Evolutionary conservation across 345 rosid genomes (phyloP).

Genomic region (Litchi chinensis): DNA sequence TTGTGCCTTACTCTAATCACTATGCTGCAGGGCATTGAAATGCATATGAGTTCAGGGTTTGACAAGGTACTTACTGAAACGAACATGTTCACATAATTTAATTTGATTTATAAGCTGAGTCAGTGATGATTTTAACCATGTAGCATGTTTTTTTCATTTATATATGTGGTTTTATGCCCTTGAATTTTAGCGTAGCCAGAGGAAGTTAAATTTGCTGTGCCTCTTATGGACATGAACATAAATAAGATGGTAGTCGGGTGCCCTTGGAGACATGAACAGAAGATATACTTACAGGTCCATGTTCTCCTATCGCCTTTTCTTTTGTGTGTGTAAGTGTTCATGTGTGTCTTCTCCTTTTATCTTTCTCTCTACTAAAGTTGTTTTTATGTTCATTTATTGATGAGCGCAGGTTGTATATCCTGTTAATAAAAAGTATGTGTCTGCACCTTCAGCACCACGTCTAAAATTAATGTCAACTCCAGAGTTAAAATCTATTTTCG

Average conservation of each 20-base stretch:
- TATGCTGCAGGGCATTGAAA: slow-evolving; percentile 84
- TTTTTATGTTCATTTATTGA: slow-evolving; percentile 17
- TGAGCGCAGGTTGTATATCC: slow-evolving; percentile 80
- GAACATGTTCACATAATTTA: slow-evolving; percentile 16
- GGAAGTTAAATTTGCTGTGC: slow-evolving; percentile 94
- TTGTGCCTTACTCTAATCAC: slow-evolving; percentile 2
- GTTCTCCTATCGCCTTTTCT: slow-evolving; percentile 17
- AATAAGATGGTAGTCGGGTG: slow-evolving; percentile 82
- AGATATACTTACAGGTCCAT: slow-evolving; percentile 85
- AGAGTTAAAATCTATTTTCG: slow-evolving; percentile 67
- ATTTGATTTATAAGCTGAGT: slow-evolving; percentile 10
- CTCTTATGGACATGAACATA: slow-evolving; percentile 74
- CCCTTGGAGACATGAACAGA: slow-evolving; percentile 90
- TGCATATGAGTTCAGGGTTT: slow-evolving; percentile 69
- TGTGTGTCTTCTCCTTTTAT: neutral
- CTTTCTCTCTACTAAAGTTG: neutral
- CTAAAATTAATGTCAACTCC: slow-evolving; percentile 69
- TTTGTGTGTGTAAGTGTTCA: neutral
- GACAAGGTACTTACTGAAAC: slow-evolving; percentile 73
- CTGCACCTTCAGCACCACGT: slow-evolving; percentile 83
- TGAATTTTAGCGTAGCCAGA: slow-evolving; percentile 80
- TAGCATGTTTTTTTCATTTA: slow-evolving; percentile 20
- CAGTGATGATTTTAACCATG: neutral
- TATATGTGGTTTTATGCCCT: slow-evolving; percentile 49
- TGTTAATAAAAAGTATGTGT: slow-evolving; percentile 63